Evolutionary conservation across 1,284 basidiomycete species (phyloP).

Genomic region (Anthracocystis panici-leucophaei): DNA sequence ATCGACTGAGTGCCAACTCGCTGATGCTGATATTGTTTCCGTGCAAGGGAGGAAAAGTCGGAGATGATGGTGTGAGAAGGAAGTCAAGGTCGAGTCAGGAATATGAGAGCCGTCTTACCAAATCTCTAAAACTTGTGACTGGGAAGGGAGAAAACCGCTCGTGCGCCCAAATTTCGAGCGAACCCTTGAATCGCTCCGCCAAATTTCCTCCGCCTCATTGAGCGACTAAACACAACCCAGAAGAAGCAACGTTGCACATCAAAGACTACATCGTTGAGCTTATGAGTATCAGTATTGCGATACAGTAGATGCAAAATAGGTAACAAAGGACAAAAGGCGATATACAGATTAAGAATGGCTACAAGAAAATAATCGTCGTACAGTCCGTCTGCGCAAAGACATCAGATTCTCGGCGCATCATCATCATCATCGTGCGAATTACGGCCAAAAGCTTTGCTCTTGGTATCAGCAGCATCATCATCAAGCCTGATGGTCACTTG

Average conservation of each 20-base stretch:
- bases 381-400: not conserved
- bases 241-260: not conserved
- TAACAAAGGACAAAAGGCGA: not conserved
- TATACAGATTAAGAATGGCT: not conserved
- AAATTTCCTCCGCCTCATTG: not conserved
- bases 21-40: not conserved
- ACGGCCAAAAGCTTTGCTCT: conserved; percentile 18
- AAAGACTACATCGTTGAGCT: not conserved
- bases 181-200: not conserved
- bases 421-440: conserved; percentile 45
- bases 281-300: not conserved
- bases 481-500: conserved; percentile 41
- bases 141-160: not conserved
- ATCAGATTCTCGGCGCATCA: conserved; percentile 42
- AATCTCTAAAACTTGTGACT: conserved; percentile 12
- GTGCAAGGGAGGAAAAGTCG: not conserved
- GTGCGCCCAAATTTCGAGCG: conserved; percentile 7
- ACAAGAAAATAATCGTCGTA: not conserved
- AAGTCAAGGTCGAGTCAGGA: not conserved
- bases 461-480: conserved; percentile 29
- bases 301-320: conserved; percentile 1
- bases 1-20: conserved; percentile 1
- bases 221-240: not conserved
- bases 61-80: not conserved
- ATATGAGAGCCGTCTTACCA: conserved; percentile 13